phyloP scores from a whole-genome alignment of 2,329 filamentous ascomycete genomes.

The Phyllosticta citrichinensis region DNA sequence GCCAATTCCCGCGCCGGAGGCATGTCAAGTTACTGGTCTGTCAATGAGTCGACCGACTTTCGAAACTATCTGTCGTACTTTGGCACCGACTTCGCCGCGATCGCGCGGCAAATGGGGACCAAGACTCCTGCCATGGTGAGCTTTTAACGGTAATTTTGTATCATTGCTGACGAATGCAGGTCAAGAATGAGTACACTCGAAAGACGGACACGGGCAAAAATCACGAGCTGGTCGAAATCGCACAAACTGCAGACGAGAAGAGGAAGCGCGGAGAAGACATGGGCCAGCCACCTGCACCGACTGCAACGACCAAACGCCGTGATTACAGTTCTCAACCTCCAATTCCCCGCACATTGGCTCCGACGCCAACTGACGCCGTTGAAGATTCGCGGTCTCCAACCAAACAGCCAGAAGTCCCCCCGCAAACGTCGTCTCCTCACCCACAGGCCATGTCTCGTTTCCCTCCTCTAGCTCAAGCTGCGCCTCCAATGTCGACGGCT shows the following conservation, averaged over 20 bases:
- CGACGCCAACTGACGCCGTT: constrained; percentile 32
- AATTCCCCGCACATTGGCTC: constrained; percentile 32
- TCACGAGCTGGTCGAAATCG: constrained; percentile 31
- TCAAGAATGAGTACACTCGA: constrained; percentile 41
- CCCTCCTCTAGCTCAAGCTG: constrained; percentile 23
- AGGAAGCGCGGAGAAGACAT: constrained; percentile 35
- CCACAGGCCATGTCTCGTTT: constrained; percentile 19
- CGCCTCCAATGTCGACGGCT: constrained; percentile 13
- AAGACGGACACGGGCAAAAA: constrained; percentile 33
- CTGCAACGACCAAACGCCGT: constrained; percentile 37
- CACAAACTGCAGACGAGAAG: constrained; percentile 32
- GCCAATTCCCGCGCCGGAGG: constrained; percentile 28
- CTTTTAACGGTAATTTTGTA: background rate
- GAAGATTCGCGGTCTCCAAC: constrained; percentile 30
- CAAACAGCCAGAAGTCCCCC: constrained; percentile 16
- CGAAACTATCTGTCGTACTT: constrained; percentile 61
- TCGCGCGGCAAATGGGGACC: constrained; percentile 69
- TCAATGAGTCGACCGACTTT: constrained; percentile 71
- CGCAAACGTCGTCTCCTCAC: constrained; percentile 30
- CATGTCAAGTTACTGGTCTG: constrained; percentile 79
- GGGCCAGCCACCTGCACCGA: constrained; percentile 39
- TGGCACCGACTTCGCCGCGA: constrained; percentile 67
- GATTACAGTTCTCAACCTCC: constrained; percentile 34
- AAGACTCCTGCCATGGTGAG: constrained; percentile 80
- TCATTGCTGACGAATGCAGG: constrained; percentile 16